phyloP scores from a whole-genome alignment of 208 protist genomes.

The Acanthamoeba lugdunensis region DNA sequence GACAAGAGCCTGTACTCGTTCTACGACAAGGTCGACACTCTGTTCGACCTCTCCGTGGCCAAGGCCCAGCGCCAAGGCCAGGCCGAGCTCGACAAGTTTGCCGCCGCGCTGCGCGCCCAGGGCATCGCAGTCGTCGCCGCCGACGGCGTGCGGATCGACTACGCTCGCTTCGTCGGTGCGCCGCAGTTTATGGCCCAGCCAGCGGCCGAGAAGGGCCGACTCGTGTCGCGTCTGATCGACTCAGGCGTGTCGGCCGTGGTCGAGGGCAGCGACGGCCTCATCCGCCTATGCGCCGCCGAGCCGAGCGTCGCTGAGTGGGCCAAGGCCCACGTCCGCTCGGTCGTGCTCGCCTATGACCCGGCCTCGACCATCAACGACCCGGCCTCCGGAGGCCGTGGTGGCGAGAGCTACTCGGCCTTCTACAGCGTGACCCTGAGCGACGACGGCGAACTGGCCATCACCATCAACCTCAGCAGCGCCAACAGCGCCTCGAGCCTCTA shows the following conservation, averaged over 20 bases:
- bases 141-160: background rate
- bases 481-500: too few species aligned
- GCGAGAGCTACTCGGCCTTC: too few species aligned
- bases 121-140: background rate
- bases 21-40: background rate
- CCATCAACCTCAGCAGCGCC: too few species aligned
- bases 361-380: too few species aligned
- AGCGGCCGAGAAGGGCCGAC: background rate
- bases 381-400: too few species aligned
- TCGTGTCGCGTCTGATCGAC: background rate
- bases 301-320: background rate
- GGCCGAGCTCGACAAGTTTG: background rate
- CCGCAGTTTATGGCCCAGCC: background rate
- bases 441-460: too few species aligned
- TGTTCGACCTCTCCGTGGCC: slow-evolving; percentile 14
- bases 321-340: too few species aligned
- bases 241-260: background rate
- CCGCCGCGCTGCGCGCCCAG: background rate
- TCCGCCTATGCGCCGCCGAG: background rate
- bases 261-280: background rate
- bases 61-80: background rate
- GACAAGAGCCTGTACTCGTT: background rate
- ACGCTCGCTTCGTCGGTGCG: background rate
- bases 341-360: too few species aligned
- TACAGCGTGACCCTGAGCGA: too few species aligned